phyloP scores from a whole-genome alignment of 2,329 filamentous ascomycete species.

The Rutstroemia sp. region DNA sequence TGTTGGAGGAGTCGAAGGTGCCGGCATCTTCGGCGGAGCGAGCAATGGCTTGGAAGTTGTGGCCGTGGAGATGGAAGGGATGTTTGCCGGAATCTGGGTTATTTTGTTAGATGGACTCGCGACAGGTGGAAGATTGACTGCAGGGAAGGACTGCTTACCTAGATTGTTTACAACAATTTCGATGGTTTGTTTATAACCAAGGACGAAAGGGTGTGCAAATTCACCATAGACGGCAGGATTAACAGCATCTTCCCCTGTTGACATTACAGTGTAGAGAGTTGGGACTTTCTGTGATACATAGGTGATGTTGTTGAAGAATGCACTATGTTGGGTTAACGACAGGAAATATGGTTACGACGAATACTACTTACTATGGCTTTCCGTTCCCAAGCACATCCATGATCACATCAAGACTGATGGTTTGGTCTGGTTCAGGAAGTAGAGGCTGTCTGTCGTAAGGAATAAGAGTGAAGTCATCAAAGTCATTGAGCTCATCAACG shows the following conservation, averaged over 20 bases:
- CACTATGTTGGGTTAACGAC: slow-evolving; percentile 26
- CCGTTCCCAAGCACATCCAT: slow-evolving; percentile 65
- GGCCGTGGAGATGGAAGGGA: slow-evolving; percentile 71
- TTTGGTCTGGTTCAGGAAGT: slow-evolving; percentile 53
- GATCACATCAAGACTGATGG: slow-evolving; percentile 54
- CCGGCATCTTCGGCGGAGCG: slow-evolving; percentile 53
- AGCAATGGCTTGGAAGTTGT: slow-evolving; percentile 61
- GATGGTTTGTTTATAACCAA: slow-evolving; percentile 60
- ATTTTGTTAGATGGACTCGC: not conserved
- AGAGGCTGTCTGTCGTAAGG: slow-evolving; percentile 59
- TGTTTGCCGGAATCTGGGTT: slow-evolving; percentile 56
- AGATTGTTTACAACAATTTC: slow-evolving; percentile 74
- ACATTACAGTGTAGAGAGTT: slow-evolving; percentile 59
- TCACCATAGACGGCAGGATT: slow-evolving; percentile 58
- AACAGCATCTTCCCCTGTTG: slow-evolving; percentile 42
- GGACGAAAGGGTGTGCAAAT: slow-evolving; percentile 59
- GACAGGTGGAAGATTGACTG: not conserved
- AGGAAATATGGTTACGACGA: not conserved
- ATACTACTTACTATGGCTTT: slow-evolving; percentile 49
- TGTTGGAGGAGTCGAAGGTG: slow-evolving; percentile 40
- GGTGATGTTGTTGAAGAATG: slow-evolving; percentile 55
- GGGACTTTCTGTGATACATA: slow-evolving; percentile 60
- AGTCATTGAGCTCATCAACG: slow-evolving; percentile 55
- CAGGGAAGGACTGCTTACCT: slow-evolving; percentile 13
- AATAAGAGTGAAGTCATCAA: slow-evolving; percentile 67